Conservation (phyloP, 2,329 filamentous ascomycete genomes). For the Aureobasidium leucospermi region DNA sequence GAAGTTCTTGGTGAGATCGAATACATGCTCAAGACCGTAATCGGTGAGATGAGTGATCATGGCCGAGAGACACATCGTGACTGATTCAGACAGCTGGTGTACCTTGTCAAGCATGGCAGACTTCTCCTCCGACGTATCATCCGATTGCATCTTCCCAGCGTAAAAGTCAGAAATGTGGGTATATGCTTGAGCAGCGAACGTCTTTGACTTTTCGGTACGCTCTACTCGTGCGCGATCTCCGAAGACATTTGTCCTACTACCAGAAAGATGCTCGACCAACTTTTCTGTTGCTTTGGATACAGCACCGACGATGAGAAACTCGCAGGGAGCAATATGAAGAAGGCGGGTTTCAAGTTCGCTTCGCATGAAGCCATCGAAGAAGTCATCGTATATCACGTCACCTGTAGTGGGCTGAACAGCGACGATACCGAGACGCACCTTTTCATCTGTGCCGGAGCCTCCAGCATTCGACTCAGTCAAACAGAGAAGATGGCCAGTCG, state of each 20-base stretch:
- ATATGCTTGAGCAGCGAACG: conserved; percentile 74
- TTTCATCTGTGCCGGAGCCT: conserved; percentile 79
- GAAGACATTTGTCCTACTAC: conserved; percentile 82
- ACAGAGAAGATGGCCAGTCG: conserved; percentile 84
- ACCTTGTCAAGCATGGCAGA: conserved; percentile 75
- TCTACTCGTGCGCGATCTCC: conserved; percentile 86
- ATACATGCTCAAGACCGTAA: conserved; percentile 90
- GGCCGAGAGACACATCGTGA: conserved; percentile 85
- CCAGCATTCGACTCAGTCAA: conserved; percentile 80
- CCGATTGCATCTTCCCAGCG: conserved; percentile 68
- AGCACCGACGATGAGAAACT: conserved; percentile 87
- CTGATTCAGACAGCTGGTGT: conserved; percentile 72
- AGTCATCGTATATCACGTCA: conserved; percentile 91
- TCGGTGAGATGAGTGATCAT: conserved; percentile 93
- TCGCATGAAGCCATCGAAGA: conserved; percentile 96
- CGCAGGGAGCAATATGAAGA: conserved; percentile 89
- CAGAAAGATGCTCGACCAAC: conserved; percentile 79
- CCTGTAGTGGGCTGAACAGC: conserved; percentile 94
- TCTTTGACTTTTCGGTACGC: conserved; percentile 65
- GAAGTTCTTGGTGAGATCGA: conserved; percentile 94
- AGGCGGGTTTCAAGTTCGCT: conserved; percentile 93
- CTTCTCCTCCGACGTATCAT: conserved; percentile 30
- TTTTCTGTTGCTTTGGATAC: conserved; percentile 89
- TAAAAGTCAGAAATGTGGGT: conserved; percentile 92
- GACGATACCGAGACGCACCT: conserved; percentile 82